Evolutionary conservation across 2,329 filamentous ascomycete genomes (phyloP).

Genomic region (Fusarium euwallaceae): DNA sequence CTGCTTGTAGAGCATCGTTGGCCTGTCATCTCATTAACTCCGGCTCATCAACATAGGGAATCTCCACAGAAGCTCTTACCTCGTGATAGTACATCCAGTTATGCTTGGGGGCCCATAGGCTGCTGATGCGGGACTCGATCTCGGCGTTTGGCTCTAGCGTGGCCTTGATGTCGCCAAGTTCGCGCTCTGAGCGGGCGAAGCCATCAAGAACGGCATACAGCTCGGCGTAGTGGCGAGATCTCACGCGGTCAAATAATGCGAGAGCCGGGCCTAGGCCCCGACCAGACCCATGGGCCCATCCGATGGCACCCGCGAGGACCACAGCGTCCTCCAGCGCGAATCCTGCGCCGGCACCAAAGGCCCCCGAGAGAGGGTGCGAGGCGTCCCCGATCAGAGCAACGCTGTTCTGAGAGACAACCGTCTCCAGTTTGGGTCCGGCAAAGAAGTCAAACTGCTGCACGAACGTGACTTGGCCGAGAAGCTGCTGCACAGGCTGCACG

Average conservation of each 20-base stretch:
- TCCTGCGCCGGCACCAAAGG: constrained; percentile 1
- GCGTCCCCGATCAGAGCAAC: constrained; percentile 25
- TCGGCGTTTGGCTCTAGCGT: background rate
- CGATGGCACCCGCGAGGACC: background rate
- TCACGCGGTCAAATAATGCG: background rate
- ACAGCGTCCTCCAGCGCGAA: constrained; percentile 2
- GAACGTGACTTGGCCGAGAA: background rate
- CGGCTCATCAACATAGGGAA: background rate
- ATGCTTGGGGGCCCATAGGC: background rate
- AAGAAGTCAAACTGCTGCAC: constrained; percentile 1
- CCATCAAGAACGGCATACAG: background rate
- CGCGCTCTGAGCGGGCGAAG: background rate
- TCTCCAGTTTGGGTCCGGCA: background rate
- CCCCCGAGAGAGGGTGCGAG: background rate
- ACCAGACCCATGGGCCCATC: background rate
- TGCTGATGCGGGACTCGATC: background rate
- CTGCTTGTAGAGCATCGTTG: background rate
- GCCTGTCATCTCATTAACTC: background rate
- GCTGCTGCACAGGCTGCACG: background rate
- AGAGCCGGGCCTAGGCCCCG: background rate
- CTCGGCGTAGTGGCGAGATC: constrained; percentile 1
- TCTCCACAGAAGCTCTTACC: background rate
- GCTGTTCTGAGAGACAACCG: background rate
- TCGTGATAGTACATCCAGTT: background rate
- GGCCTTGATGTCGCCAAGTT: background rate